Conservation (phyloP, 1,284 basidiomycete species). For the Meira miltonrushii region DNA sequence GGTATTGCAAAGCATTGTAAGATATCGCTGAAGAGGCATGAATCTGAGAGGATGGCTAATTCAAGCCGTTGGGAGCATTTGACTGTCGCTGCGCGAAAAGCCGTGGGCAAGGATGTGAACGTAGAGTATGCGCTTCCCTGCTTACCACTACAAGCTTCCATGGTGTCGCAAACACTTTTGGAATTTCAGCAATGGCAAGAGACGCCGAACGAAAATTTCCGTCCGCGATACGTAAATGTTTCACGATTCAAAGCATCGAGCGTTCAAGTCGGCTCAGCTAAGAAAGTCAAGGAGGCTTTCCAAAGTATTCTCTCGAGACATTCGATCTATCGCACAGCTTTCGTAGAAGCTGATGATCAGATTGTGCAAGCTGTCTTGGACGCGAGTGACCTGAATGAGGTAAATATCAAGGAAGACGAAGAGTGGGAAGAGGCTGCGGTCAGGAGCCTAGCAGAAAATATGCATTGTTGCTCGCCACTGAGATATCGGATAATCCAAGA, state of each 20-base stretch:
- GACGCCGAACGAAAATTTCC: too few relatives aligned
- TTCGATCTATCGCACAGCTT: neutral
- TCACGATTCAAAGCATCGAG: conserved; percentile 10
- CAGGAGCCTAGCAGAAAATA: neutral
- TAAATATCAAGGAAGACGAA: neutral
- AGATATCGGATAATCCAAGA: neutral
- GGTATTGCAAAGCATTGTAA: conserved; percentile 18
- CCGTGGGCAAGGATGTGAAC: neutral
- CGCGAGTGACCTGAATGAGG: neutral
- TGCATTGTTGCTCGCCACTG: neutral
- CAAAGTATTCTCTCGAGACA: too few relatives aligned
- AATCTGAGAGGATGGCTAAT: neutral
- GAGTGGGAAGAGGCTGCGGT: neutral
- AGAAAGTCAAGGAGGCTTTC: neutral
- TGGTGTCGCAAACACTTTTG: conserved; percentile 29
- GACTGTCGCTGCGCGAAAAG: neutral
- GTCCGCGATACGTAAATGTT: conserved; percentile 31
- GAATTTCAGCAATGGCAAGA: neutral
- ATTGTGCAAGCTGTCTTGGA: neutral
- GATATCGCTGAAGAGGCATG: neutral
- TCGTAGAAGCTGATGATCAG: neutral
- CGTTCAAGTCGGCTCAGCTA: neutral
- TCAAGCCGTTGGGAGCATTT: neutral
- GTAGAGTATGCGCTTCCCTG: conserved; percentile 23
- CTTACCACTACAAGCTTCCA: conserved; percentile 39